A percentile compares a stretch with the other conserved stretches of the same genome.
Conservation (phyloP, 2,329 filamentous ascomycete species). For the Hypoxylon sp. region DNA sequence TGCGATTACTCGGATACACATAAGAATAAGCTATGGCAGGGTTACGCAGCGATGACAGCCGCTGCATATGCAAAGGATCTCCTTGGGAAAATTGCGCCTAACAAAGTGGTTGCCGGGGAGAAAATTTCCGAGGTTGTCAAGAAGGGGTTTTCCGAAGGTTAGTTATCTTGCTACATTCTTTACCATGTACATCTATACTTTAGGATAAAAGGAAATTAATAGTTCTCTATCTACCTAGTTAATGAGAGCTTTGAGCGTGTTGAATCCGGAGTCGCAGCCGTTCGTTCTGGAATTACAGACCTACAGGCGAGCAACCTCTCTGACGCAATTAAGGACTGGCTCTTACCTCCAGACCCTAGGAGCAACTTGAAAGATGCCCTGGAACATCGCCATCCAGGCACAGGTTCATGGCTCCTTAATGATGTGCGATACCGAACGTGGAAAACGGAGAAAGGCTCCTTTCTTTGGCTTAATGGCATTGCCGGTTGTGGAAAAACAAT, state of each 20-base stretch:
- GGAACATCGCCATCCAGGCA: conserved; percentile 51
- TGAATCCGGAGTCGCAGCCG: too few species aligned
- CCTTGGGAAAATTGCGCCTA: conserved; percentile 17
- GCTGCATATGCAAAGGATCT: conserved; percentile 50
- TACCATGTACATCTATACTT: too few species aligned
- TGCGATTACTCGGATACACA: conserved; percentile 54
- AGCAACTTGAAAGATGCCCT: conserved; percentile 55
- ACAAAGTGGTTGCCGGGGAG: conserved; percentile 19
- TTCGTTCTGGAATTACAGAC: too few species aligned
- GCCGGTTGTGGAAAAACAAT: conserved; percentile 61
- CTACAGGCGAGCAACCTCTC: too few species aligned
- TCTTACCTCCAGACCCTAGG: conserved; percentile 55
- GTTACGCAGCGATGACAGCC: conserved; percentile 48
- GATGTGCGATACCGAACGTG: conserved; percentile 51
- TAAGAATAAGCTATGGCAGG: conserved; percentile 49
- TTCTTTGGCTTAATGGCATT: conserved; percentile 59
- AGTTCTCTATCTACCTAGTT: too few species aligned
- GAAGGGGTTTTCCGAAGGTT: conserved; percentile 5
- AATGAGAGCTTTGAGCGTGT: too few species aligned
- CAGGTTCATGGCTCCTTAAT: conserved; percentile 57
- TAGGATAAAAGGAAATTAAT: too few species aligned
- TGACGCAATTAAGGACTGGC: conserved; percentile 46
- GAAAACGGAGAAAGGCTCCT: conserved; percentile 52
- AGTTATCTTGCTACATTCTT: neutral
- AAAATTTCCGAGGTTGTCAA: neutral